Conservation (phyloP, 352 stramenopile species). For the Pythium scleroteichum region DNA sequence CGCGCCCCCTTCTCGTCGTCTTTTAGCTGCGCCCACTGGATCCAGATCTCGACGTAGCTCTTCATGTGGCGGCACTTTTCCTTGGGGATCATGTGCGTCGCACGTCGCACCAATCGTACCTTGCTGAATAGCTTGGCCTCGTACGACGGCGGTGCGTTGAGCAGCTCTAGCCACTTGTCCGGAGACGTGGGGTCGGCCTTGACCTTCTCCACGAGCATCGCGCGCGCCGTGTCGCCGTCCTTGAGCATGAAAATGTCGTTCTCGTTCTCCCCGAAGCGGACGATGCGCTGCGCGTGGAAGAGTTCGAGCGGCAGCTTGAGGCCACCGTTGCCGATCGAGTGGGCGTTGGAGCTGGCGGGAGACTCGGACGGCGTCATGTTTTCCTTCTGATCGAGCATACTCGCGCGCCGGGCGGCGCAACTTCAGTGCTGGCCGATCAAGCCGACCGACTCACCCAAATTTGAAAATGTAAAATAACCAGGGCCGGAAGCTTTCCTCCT, state of each 20-base stretch:
- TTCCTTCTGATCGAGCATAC: conserved; percentile 26
- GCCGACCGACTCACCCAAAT: conserved; percentile 14
- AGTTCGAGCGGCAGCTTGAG: conserved; percentile 19
- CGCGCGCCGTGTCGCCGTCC: conserved; percentile 40
- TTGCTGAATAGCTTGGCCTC: conserved; percentile 44
- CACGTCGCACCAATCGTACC: conserved; percentile 43
- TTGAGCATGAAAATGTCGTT: conserved; percentile 62
- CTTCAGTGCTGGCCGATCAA: too few relatives aligned
- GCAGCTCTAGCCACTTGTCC: conserved; percentile 52
- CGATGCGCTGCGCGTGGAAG: conserved; percentile 31
- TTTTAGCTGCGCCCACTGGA: conserved; percentile 55
- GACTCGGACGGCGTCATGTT: conserved; percentile 21
- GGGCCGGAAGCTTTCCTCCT: conserved; percentile 1
- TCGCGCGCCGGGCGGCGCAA: not conserved
- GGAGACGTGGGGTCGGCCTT: conserved; percentile 48
- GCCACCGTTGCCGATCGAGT: conserved; percentile 12
- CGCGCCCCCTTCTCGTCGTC: conserved; percentile 47
- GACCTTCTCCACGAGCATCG: conserved; percentile 47
- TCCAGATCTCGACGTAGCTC: conserved; percentile 63
- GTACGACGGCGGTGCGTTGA: conserved; percentile 47
- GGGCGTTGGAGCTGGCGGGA: conserved; percentile 6
- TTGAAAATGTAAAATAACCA: conserved; percentile 34
- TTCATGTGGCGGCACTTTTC: conserved; percentile 28
- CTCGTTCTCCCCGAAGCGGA: conserved; percentile 66
- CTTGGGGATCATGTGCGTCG: conserved; percentile 42